Base-by-base conservation (phyloP, 179 eudicot genomes). In the Spinacia oleracea region DNA sequence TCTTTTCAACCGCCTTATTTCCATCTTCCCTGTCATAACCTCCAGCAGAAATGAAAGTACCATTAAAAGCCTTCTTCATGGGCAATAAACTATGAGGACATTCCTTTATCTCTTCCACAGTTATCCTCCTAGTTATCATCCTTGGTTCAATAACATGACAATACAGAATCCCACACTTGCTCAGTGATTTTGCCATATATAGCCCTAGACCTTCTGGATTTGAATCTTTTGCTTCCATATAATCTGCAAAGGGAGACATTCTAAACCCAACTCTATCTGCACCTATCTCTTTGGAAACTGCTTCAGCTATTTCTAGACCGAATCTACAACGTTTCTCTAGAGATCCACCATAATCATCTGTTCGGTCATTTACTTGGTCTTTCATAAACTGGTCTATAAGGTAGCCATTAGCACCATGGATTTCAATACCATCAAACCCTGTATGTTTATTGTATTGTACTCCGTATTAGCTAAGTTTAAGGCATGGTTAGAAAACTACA, bases 401-500 rank as follows among this genome's bases (percentile, higher is more conserved):
- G 65, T 82, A 85, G 78, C 88, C 83, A 20, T 85, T 60, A 70
- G 88, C 88, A 1, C 88, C 88, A 45, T 85, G 88, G 62, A 85
- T 82, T 77, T 85, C 88, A 3, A 85, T 81, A 14, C 85, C 88
- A 58, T 85, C 85, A 71, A 85, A 85, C 45, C 88, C 88, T 85
- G 42, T 34, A 53, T 34, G 25, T 35, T n/a, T n/a, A n/a, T n/a
- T n/a, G n/a, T n/a, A n/a, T n/a, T n/a, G n/a, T n/a, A n/a, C n/a
- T n/a, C n/a, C n/a, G n/a, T n/a, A n/a, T n/a, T n/a, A n/a, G n/a
- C n/a, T n/a, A n/a, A n/a, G n/a, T n/a, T n/a, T n/a, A n/a, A n/a
- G n/a, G n/a, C n/a, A n/a, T n/a, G n/a, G n/a, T n/a, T n/a, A n/a
- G n/a, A n/a, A n/a, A n/a, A n/a, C n/a, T n/a, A n/a, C n/a, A n/a